These are phyloP conservation scores for Artomyces pyxidatus DNA, from an alignment of 768 basidiomycete species.

Conservation along the genomic window DNA sequence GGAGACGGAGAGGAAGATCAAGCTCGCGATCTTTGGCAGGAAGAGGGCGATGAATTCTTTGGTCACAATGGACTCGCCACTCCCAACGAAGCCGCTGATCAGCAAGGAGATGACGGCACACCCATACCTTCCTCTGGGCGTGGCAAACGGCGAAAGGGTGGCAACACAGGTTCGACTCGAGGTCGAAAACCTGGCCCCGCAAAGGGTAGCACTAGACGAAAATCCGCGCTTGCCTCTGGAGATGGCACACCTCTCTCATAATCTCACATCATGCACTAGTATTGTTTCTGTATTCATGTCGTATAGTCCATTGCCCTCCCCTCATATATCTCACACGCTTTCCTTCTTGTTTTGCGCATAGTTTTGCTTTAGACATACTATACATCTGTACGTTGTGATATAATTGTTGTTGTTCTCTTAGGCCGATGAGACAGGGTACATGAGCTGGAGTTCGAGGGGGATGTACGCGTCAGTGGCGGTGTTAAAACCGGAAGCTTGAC, in stretches of 20 bases:
- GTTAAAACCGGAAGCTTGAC: too few relatives aligned
- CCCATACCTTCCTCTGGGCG: constrained; percentile 21
- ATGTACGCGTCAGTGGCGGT: too few relatives aligned
- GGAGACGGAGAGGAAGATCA: constrained; percentile 29
- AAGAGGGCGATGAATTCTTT: constrained; percentile 84
- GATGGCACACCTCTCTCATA: constrained; percentile 8
- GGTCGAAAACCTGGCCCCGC: constrained; percentile 25
- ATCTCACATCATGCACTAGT: too few relatives aligned
- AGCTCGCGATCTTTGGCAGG: constrained; percentile 70
- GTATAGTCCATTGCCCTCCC: too few relatives aligned
- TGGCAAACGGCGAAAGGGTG: constrained; percentile 29
- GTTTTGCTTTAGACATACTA: too few relatives aligned
- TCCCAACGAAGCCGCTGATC: constrained; percentile 15
- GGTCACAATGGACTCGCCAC: constrained; percentile 39
- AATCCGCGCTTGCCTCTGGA: constrained; percentile 15
- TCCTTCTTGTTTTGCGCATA: background rate
- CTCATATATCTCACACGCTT: too few relatives aligned
- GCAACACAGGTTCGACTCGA: constrained; percentile 23
- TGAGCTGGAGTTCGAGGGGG: too few relatives aligned
- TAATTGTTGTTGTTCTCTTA: too few relatives aligned
- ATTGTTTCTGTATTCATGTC: too few relatives aligned
- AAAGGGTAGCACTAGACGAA: constrained; percentile 15
- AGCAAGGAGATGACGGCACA: constrained; percentile 19
- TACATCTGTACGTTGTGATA: too few relatives aligned
- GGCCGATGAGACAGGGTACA: too few relatives aligned